Percentiles rank a stretch among this genome's conserved stretches.
Evolutionary conservation across 1,284 basidiomycete species (phyloP).

Genomic region (Stereum hirsutum): DNA sequence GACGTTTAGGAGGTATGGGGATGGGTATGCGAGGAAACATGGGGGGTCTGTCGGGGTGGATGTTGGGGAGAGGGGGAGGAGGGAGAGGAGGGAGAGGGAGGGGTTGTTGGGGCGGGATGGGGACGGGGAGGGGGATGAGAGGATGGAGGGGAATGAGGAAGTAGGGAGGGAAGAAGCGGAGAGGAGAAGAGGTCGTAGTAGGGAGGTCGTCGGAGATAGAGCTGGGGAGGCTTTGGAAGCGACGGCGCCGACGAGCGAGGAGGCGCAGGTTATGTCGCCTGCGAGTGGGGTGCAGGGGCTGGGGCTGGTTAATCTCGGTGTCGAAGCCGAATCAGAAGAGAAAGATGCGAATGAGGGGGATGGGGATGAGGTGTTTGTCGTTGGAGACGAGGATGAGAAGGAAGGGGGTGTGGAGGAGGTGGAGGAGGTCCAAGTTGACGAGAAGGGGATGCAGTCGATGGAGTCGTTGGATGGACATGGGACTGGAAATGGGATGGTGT

Average conservation of each 20-base stretch:
- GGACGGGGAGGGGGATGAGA: background rate
- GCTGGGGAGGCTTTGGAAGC: too few species aligned
- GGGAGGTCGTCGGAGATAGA: too few species aligned
- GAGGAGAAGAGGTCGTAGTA: too few species aligned
- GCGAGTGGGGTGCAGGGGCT: too few species aligned
- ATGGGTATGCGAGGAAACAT: background rate
- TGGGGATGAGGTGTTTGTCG: too few species aligned
- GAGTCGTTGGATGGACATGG: too few species aligned
- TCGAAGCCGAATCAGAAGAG: too few species aligned
- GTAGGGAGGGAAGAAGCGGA: background rate
- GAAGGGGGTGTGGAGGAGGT: background rate
- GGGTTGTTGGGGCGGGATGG: background rate
- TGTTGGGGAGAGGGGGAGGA: background rate
- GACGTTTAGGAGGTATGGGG: constrained; percentile 54
- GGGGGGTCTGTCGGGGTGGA: background rate
- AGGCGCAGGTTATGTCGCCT: too few species aligned
- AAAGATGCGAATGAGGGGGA: too few species aligned
- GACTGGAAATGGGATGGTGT: too few species aligned
- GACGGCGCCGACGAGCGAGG: too few species aligned
- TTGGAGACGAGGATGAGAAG: background rate
- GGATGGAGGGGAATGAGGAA: background rate
- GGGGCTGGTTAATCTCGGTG: too few species aligned
- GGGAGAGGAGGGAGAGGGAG: background rate
- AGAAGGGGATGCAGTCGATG: background rate
- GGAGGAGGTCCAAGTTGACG: background rate